Conservation (phyloP, 768 basidiomycete species). For the Boletus subparvulus region DNA sequence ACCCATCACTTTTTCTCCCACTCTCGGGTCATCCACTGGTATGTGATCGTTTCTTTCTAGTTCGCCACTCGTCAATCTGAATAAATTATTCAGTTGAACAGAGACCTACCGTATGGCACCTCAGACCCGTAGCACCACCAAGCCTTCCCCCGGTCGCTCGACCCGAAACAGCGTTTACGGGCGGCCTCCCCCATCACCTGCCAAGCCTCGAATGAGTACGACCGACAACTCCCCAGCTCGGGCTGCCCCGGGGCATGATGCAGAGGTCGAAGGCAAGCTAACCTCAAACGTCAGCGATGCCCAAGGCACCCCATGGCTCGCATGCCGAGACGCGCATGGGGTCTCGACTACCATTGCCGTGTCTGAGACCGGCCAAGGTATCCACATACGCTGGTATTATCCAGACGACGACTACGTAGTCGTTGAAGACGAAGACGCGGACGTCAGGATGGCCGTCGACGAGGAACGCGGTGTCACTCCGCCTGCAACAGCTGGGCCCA, state of each 20-base stretch:
- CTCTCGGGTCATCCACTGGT: neutral
- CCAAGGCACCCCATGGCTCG: conserved; percentile 12
- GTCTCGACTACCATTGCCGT: conserved; percentile 12
- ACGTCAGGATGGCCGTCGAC: conserved; percentile 13
- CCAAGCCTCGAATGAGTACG: conserved; percentile 6
- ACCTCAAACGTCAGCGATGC: neutral
- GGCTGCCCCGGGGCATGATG: neutral
- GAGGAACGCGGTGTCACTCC: conserved; percentile 20
- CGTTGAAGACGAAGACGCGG: conserved; percentile 7
- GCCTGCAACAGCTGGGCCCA: neutral
- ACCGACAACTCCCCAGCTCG: neutral
- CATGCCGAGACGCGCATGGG: conserved; percentile 18
- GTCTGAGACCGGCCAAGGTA: conserved; percentile 23
- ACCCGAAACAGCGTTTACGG: conserved; percentile 28
- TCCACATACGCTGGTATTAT: conserved; percentile 23
- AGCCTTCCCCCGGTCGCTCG: conserved; percentile 13
- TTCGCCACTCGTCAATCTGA: neutral
- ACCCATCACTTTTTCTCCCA: neutral
- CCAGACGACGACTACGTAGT: conserved; percentile 3
- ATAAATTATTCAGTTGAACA: neutral
- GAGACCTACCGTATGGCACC: conserved; percentile 23
- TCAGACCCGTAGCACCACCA: conserved; percentile 22
- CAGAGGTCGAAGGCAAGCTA: neutral
- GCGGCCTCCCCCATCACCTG: conserved; percentile 7
- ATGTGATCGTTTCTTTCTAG: neutral